Evolutionary conservation across 192 early-diverging fungal species (phyloP).

Genomic region (Podila minutissima): DNA sequence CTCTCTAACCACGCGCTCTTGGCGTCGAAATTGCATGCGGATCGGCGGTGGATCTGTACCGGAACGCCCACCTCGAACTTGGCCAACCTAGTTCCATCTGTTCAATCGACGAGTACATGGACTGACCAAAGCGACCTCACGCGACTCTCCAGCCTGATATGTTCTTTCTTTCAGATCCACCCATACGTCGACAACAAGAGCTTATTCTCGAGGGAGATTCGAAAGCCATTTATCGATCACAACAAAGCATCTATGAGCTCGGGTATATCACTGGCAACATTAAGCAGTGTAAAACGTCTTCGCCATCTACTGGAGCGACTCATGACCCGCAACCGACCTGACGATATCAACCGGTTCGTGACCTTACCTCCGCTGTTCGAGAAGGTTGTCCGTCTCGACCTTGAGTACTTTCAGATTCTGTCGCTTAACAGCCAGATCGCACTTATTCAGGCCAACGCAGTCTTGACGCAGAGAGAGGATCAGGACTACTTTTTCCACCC

Average conservation of each 20-base stretch:
- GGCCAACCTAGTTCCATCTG: constrained; percentile 50
- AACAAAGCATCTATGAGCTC: not conserved
- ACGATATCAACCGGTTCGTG: constrained; percentile 66
- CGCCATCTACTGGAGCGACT: constrained; percentile 69
- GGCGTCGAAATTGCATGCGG: constrained; percentile 66
- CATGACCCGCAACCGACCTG: constrained; percentile 77
- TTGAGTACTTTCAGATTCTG: constrained; percentile 61
- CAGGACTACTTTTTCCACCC: constrained; percentile 83
- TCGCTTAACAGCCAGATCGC: constrained; percentile 69
- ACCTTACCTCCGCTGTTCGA: constrained; percentile 72
- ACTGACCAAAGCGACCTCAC: constrained; percentile 60
- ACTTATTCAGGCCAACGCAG: constrained; percentile 76
- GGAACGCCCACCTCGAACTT: constrained; percentile 75
- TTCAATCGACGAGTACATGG: not conserved
- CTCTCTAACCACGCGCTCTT: constrained; percentile 56
- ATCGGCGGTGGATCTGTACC: constrained; percentile 78
- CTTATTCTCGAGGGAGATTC: constrained; percentile 61
- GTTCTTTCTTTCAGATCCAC: constrained; percentile 67
- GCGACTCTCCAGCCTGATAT: constrained; percentile 65
- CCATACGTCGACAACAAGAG: constrained; percentile 64
- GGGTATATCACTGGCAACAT: constrained; percentile 30
- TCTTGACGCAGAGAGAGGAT: constrained; percentile 70
- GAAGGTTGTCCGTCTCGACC: constrained; percentile 50
- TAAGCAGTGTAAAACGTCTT: constrained; percentile 59
- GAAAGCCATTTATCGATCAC: constrained; percentile 63